phyloP scores from a whole-genome alignment of 2,329 filamentous ascomycete species.

The Trichoderma sp. region DNA sequence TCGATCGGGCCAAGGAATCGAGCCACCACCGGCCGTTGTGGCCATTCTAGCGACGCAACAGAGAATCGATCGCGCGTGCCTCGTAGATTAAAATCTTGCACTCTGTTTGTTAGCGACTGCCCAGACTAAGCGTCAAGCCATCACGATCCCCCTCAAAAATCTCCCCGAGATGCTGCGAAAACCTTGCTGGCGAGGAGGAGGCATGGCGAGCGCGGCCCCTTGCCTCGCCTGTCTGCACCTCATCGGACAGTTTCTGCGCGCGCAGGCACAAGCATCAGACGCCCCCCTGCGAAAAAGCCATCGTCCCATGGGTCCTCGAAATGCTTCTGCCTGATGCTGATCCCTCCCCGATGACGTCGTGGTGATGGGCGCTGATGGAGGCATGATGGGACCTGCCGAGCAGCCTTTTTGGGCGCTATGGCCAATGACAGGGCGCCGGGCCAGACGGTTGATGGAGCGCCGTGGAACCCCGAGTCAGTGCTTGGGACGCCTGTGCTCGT shows the following conservation, averaged over 20 bases:
- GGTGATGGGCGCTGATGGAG: slow-evolving; percentile 25
- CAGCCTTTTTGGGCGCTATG: background rate
- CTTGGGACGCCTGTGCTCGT: too few species aligned
- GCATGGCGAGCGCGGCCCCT: background rate
- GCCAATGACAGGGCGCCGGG: slow-evolving; percentile 12
- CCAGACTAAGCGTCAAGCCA: too few species aligned
- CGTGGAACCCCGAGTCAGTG: slow-evolving; percentile 13
- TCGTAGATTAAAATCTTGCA: slow-evolving; percentile 3
- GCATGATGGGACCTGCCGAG: background rate
- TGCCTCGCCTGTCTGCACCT: slow-evolving; percentile 9
- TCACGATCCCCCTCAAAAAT: background rate
- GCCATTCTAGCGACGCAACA: background rate
- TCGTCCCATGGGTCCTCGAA: slow-evolving; percentile 14
- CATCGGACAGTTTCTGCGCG: background rate
- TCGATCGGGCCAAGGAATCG: slow-evolving; percentile 19
- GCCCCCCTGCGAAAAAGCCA: background rate
- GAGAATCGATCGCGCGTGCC: slow-evolving; percentile 7
- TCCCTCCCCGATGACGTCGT: slow-evolving; percentile 25
- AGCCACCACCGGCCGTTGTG: background rate
- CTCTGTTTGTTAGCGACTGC: too few species aligned
- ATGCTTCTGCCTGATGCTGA: slow-evolving; percentile 27
- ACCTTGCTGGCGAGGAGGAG: too few species aligned
- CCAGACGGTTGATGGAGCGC: slow-evolving; percentile 13
- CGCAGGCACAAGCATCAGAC: background rate
- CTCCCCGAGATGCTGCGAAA: background rate